These are phyloP conservation scores for Allium fistulosum DNA, from an alignment of 106 monocot genomes.

Conservation along the genomic window DNA sequence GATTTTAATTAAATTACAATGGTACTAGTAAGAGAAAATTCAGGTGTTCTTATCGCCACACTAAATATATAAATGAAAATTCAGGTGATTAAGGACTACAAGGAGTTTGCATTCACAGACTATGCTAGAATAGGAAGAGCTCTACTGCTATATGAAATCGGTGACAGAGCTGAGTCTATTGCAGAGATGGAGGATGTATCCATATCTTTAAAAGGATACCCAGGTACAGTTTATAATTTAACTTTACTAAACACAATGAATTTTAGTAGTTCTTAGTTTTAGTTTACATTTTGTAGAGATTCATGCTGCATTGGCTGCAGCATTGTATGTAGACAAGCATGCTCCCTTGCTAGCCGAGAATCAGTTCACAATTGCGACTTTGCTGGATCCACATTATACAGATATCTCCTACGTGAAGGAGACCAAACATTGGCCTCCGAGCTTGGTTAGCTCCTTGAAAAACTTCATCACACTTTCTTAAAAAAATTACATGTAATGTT, in stretches of 20 bases:
- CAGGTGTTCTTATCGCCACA: no score
- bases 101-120: conserved; percentile 74
- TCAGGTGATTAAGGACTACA: conserved; percentile 58
- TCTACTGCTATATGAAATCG: conserved; percentile 67
- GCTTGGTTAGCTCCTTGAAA: conserved; percentile 61
- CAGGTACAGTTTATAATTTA: conserved; percentile 24
- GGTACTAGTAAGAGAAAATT: no score
- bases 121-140: conserved; percentile 87
- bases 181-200: conserved; percentile 91
- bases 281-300: conserved; percentile 39
- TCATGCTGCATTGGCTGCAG: conserved; percentile 83
- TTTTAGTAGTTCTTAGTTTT: no score
- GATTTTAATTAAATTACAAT: no score
- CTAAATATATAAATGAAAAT: neutral
- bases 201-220: conserved; percentile 75
- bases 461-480: conserved; percentile 70
- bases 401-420: conserved; percentile 78
- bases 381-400: conserved; percentile 77
- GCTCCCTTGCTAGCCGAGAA: conserved; percentile 75
- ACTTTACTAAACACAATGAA: no score
- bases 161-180: conserved; percentile 69
- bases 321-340: conserved; percentile 71
- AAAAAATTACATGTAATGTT: neutral
- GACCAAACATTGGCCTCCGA: conserved; percentile 84
- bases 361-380: conserved; percentile 81